Base-by-base conservation (phyloP, 495 filamentous ascomycete genomes). In the Cudoniella acicularis region DNA sequence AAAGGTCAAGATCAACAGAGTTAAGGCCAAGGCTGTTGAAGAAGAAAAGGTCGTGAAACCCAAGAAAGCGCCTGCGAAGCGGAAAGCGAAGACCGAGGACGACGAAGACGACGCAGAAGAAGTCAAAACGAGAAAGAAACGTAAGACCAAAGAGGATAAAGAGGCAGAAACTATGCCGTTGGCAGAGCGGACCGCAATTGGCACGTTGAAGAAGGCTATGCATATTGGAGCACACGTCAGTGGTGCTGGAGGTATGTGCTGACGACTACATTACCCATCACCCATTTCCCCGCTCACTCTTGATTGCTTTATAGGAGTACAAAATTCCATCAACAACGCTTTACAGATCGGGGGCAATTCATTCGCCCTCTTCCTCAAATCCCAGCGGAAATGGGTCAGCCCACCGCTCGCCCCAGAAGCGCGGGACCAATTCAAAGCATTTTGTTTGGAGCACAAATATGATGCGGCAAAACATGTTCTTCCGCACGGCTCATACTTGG, bases 311-410 rank as follows among this genome's bases (percentile, higher is more conserved):
- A 23, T 50, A 91, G 89, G 92, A 18, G 89, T 97, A 1, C 92
- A 97, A 59, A 96, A 97, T 67, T 79, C 92, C 0, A 82, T 97
- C 55, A 78, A 79, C 8, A 97, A 97, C 65, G 83, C 85, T 59
- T 69, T 86, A 9, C 78, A 91, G 21, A 91, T 96, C 59, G 92
- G 92, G 55, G 91, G 86, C 21, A 98, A 98, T 67, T 83, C 92
- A 20, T 94, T 97, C 61, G 94, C 94, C 13, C 73, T 98, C 20
- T 98, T 98, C 72, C 80, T 98, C 56, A 98, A 98, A 69, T 94
- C 89, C 0, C 95, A 98, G 69, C 84, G 90, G 42, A 97, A 95
- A 75, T 98, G 94, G 94, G 75, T 79, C n/a, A 92, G 87, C 64
- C 92, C 93, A 0, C 81, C 87, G 10, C 75, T 98, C 1, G 77